A percentile compares a stretch with the other conserved stretches of the same genome.
Conservation (phyloP, 768 basidiomycete genomes). For the Hemileccinum impolitum region DNA sequence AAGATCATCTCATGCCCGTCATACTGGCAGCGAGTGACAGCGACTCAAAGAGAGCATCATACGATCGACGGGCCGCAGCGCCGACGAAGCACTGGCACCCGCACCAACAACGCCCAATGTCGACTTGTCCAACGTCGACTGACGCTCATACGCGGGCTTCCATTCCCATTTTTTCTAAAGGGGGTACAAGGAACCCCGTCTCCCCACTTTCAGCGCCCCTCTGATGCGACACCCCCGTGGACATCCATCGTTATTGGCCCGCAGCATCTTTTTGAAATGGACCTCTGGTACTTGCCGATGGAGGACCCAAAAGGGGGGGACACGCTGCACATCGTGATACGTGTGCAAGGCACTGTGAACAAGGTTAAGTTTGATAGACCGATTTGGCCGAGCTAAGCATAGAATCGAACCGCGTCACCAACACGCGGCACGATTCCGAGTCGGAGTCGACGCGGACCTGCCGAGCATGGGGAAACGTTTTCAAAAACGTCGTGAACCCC, state of each 20-base stretch:
- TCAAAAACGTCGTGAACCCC: neutral
- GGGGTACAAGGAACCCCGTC: neutral
- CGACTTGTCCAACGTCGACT: too few relatives aligned
- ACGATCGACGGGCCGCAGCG: neutral
- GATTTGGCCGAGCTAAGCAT: conserved; percentile 3
- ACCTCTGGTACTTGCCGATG: neutral
- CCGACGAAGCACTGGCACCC: too few relatives aligned
- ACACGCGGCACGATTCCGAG: conserved; percentile 4
- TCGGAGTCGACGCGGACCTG: conserved; percentile 9
- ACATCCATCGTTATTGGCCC: too few relatives aligned
- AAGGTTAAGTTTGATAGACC: conserved; percentile 23
- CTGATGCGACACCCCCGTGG: neutral
- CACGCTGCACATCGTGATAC: neutral
- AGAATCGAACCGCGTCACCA: conserved; percentile 8
- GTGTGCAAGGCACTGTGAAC: conserved; percentile 2
- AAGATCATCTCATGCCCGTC: neutral
- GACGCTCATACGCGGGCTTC: too few relatives aligned
- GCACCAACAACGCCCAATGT: too few relatives aligned
- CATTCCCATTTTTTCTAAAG: neutral
- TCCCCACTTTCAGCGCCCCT: neutral
- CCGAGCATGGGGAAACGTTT: neutral
- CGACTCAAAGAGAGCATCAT: too few relatives aligned
- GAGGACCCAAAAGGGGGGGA: conserved; percentile 2
- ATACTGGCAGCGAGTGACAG: neutral
- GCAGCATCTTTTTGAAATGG: neutral